Base-by-base conservation (phyloP, 2,329 filamentous ascomycete species). In the Aspergillus quadrilineatus region DNA sequence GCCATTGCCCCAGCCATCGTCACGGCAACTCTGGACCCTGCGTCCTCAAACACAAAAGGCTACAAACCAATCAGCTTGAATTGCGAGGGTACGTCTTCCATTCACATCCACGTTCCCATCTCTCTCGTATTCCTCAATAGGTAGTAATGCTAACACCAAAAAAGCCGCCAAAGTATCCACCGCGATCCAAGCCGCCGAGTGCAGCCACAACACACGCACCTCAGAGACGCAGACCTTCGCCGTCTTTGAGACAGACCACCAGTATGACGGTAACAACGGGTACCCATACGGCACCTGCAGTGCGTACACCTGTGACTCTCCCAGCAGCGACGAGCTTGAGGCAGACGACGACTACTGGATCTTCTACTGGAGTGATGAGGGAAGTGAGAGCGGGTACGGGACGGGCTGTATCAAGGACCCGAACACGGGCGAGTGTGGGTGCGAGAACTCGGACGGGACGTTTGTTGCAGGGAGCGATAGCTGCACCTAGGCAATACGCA, bases 201-300 rank as follows among this genome's bases (percentile, higher is more conserved):
- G 73, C 62, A 65, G 69, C 22, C 66, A 75, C 67, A 75, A 74
- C 65, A 75, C 72, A 6, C 69, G 73, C 14, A 67, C 66, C 8
- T 70, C 68, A 0, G 43, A 52, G 14, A 67, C 65, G 4, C 70
- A 75, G 59, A 74, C 72, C 37, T 75, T 74, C 51, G 72, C 73
- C 17, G 68, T 74, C 53, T 75, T 75, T 62, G 60, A 61, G 22
- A 73, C 70, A 6, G 76, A 81, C 65, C 77, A 79, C 65, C 64
- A 77, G 54, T 79, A 79, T 63, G 75, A 80, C 60, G 60, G 57
- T 22, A 63, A 63, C 57, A 53, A 79, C 56, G 79, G 79, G 26
- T 73, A 71, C 2, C 78, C 78, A 2, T 81, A 81, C 62, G 79
- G 78, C 1, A 80, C 77, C 4, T 81, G 76, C 65, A 66, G 59